A percentile compares a stretch with the other conserved stretches of the same genome.
phyloP scores from a whole-genome alignment of 306 rosid genomes.

The Fragaria vesca region DNA sequence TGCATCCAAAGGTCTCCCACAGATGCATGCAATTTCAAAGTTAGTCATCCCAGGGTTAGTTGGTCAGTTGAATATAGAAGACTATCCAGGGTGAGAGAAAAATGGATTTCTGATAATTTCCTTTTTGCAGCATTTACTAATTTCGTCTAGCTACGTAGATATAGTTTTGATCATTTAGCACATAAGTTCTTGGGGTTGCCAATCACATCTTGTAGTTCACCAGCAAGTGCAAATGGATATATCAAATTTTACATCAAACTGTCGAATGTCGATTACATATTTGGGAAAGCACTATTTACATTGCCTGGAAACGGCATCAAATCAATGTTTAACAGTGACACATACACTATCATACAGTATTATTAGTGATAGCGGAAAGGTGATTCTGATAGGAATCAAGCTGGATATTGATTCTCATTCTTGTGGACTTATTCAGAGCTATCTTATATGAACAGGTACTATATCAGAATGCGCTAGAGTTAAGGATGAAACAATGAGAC shows the following conservation, averaged over 20 bases:
- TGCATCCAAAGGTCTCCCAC: conserved; percentile 58
- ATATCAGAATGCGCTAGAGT: neutral
- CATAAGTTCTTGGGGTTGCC: too few species aligned
- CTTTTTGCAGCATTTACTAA: too few species aligned
- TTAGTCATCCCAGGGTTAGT: conserved; percentile 75
- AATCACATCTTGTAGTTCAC: too few species aligned
- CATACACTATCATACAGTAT: neutral
- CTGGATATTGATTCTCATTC: neutral
- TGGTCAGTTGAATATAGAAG: conserved; percentile 60
- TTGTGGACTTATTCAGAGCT: neutral
- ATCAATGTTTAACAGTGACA: neutral
- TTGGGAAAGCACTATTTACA: neutral
- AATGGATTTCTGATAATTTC: too few species aligned
- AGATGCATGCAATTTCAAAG: conserved; percentile 60
- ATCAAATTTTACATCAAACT: neutral
- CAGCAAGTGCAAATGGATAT: too few species aligned
- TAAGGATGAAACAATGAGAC: neutral
- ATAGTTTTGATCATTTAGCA: too few species aligned
- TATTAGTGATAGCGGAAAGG: neutral
- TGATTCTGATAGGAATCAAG: neutral
- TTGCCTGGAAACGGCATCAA: neutral
- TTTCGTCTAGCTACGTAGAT: too few species aligned
- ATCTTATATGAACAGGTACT: neutral
- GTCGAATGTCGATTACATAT: neutral
- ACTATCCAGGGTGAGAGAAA: conserved; percentile 17